Conservation (phyloP, 345 rosid genomes). For the thale cress (Arabidopsis thaliana) region TAIR10.1 NC_003071.7:13752501-13753000, state of each 20-base stretch:
- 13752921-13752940: slow-evolving; percentile 56
- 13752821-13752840: slow-evolving; percentile 38
- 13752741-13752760: slow-evolving; percentile 68
- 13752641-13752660: slow-evolving; percentile 22
- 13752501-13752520: slow-evolving; percentile 15
- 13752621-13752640: slow-evolving; percentile 17
- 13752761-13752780: slow-evolving; percentile 86
- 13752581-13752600: slow-evolving; percentile 9
- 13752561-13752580: slow-evolving; percentile 19
- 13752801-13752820: slow-evolving; percentile 46
- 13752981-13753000: slow-evolving; percentile 52
- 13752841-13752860: slow-evolving; percentile 38
- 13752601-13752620: slow-evolving; percentile 28
- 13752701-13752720: slow-evolving; percentile 37
- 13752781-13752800: slow-evolving; percentile 60
- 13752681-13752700: slow-evolving; percentile 37
- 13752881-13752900: slow-evolving; percentile 59
- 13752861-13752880: slow-evolving; percentile 56
- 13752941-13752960: slow-evolving; percentile 77
- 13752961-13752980: slow-evolving; percentile 72
- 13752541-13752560: slow-evolving; percentile 7
- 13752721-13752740: slow-evolving; percentile 49
- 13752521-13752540: slow-evolving; percentile 15
- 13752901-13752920: slow-evolving; percentile 53
- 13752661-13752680: slow-evolving; percentile 33